A percentile compares a stretch with the other conserved stretches of the same genome.
Conservation (phyloP, 345 rosid species). For the Corymbia maculata region DNA sequence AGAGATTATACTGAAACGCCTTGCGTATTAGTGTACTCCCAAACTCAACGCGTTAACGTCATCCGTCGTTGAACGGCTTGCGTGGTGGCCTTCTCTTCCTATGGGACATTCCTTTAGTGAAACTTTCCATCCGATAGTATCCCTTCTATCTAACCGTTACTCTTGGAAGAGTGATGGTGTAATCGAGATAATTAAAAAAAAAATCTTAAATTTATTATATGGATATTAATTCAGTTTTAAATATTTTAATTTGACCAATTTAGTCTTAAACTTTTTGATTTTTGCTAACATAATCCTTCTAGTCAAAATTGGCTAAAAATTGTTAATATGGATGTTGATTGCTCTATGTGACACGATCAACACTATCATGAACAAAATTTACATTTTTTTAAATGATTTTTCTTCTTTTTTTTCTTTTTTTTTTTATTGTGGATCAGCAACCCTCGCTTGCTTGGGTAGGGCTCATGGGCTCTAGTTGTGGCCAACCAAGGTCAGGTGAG, state of each 20-base stretch:
- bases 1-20: not conserved
- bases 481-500: too few species aligned
- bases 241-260: not conserved
- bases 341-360: too few species aligned
- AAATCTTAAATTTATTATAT: not conserved
- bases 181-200: not conserved
- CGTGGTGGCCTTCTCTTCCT: not conserved
- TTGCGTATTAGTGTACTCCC: not conserved
- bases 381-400: too few species aligned
- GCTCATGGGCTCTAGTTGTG: too few species aligned
- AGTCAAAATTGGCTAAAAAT: not conserved
- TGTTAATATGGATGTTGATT: not conserved
- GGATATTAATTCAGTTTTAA: not conserved
- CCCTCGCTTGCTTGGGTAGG: too few species aligned
- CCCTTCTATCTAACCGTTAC: not conserved
- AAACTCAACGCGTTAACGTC: not conserved
- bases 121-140: not conserved
- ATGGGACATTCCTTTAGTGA: not conserved
- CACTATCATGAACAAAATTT: too few species aligned
- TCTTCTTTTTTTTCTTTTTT: too few species aligned
- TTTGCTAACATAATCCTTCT: not conserved
- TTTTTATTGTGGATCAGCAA: too few species aligned
- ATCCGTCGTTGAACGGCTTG: not conserved
- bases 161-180: not conserved
- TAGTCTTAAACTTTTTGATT: not conserved